A percentile compares a stretch with the other conserved stretches of the same genome.
These are phyloP conservation scores for Voacanga thouarsii DNA, from an alignment of 257 asterid genomes.

Conservation along the genomic window DNA sequence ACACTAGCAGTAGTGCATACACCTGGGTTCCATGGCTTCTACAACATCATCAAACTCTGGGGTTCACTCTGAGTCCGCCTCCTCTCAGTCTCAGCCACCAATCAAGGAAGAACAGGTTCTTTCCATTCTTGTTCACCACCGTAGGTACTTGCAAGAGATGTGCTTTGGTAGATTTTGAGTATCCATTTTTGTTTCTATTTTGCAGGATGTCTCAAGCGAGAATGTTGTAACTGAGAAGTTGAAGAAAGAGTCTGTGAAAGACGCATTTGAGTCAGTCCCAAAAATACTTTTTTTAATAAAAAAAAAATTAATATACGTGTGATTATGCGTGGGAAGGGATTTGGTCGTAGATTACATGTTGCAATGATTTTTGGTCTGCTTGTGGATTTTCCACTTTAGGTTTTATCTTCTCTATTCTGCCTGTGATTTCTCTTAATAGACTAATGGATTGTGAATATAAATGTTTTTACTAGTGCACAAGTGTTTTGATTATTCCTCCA, in stretches of 20 bases:
- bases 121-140: neutral
- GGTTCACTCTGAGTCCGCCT: constrained; percentile 21
- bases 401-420: neutral
- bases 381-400: neutral
- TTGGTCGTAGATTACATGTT: neutral
- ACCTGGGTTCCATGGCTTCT: constrained; percentile 13
- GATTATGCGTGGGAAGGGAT: neutral
- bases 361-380: neutral
- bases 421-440: neutral
- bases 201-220: constrained; percentile 21
- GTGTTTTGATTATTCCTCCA: neutral
- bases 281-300: neutral
- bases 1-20: neutral
- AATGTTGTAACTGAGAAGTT: constrained; percentile 1
- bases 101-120: constrained; percentile 26
- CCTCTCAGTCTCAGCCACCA: constrained; percentile 11
- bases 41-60: constrained; percentile 23
- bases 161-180: neutral
- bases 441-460: neutral
- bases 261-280: constrained; percentile 6
- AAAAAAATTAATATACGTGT: neutral
- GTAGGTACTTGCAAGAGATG: neutral
- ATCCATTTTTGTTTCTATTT: neutral
- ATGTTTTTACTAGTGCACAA: neutral
- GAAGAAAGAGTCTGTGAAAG: constrained; percentile 7